These are phyloP conservation scores for Dactylellina haptotyla DNA, from an alignment of 2,329 filamentous ascomycete species.

Conservation along the genomic window DNA sequence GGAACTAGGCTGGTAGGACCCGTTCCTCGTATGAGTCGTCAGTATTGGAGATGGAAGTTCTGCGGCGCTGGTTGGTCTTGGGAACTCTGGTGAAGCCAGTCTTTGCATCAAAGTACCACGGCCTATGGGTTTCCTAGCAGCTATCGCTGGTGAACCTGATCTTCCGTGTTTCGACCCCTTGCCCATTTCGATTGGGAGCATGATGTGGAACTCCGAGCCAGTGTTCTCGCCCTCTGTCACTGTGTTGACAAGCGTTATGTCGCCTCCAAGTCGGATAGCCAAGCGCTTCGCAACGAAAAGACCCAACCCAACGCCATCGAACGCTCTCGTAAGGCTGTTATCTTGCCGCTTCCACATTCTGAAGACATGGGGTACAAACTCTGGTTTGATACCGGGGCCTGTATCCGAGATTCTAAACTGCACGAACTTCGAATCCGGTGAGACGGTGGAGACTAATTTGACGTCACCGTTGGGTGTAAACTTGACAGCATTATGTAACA, in stretches of 20 bases:
- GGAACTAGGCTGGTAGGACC: slow-evolving; percentile 5
- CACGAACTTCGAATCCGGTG: slow-evolving; percentile 54
- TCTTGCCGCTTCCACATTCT: slow-evolving; percentile 76
- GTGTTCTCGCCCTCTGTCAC: slow-evolving; percentile 70
- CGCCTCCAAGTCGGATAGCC: slow-evolving; percentile 74
- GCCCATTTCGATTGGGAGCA: slow-evolving; percentile 68
- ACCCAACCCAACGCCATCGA: slow-evolving; percentile 75
- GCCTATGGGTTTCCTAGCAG: slow-evolving; percentile 43
- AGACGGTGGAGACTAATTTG: slow-evolving; percentile 64
- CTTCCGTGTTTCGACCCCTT: slow-evolving; percentile 44
- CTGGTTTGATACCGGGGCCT: slow-evolving; percentile 74
- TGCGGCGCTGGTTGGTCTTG: slow-evolving; percentile 30
- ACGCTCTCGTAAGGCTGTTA: slow-evolving; percentile 73
- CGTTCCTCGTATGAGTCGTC: slow-evolving; percentile 33
- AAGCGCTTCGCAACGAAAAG: slow-evolving; percentile 78
- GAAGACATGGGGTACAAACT: slow-evolving; percentile 74
- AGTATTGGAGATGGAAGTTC: slow-evolving; percentile 38
- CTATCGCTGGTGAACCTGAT: slow-evolving; percentile 48
- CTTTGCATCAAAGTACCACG: slow-evolving; percentile 35
- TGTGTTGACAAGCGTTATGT: slow-evolving; percentile 72
- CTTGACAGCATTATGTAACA: slow-evolving; percentile 74
- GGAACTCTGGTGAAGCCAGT: slow-evolving; percentile 47
- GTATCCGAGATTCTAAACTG: slow-evolving; percentile 69
- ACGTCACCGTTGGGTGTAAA: slow-evolving; percentile 75
- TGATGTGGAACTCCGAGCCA: slow-evolving; percentile 76